Conservation (phyloP, 495 filamentous ascomycete species). For the Stereocaulon alpinum region DNA sequence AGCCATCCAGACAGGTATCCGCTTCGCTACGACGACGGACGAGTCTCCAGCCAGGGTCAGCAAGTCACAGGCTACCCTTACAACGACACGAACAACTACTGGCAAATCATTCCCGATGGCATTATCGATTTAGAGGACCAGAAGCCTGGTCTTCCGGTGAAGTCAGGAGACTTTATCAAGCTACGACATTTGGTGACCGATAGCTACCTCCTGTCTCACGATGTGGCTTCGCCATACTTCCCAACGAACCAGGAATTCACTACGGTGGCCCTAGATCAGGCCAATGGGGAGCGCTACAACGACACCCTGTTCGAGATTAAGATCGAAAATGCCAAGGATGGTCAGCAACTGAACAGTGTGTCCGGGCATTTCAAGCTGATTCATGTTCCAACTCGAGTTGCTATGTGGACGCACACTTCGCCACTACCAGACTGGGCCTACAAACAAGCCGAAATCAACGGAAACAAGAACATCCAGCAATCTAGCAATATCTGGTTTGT, state of each 20-base stretch:
- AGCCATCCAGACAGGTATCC: constrained; percentile 86
- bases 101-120: constrained; percentile 73
- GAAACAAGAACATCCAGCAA: constrained; percentile 90
- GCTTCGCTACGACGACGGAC: constrained; percentile 90
- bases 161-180: constrained; percentile 78
- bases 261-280: constrained; percentile 61
- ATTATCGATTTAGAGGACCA: constrained; percentile 36
- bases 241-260: constrained; percentile 99
- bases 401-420: constrained; percentile 95
- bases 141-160: constrained; percentile 49
- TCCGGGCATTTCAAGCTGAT: constrained; percentile 90
- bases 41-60: constrained; percentile 94
- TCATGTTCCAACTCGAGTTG: constrained; percentile 85
- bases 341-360: constrained; percentile 80
- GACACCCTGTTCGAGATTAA: constrained; percentile 90
- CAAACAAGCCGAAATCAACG: constrained; percentile 98
- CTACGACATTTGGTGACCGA: constrained; percentile 82
- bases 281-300: constrained; percentile 66
- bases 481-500: constrained; percentile 90
- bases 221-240: constrained; percentile 94
- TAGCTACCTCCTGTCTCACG: constrained; percentile 83
- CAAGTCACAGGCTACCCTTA: constrained; percentile 97
- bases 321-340: constrained; percentile 73
- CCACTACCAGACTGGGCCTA: constrained; percentile 93
- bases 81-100: constrained; percentile 98